phyloP scores from a whole-genome alignment of 805 yeast species.

The Kodamaea fukazawae region DNA sequence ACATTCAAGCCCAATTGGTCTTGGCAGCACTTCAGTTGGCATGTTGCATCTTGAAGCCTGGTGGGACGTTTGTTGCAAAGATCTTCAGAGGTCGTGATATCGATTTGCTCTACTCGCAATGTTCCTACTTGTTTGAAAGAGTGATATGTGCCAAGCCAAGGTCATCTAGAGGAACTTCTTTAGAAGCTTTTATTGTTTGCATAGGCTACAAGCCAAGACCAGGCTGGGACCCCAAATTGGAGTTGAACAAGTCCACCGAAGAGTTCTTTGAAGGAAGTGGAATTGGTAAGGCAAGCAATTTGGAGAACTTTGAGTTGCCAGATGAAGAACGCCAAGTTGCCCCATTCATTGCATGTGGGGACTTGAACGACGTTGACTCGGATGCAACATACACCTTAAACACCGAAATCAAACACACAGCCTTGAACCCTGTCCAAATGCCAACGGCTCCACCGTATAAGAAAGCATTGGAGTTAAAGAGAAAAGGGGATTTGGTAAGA shows the following conservation, averaged over 20 bases:
- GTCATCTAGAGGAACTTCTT: conserved; percentile 89
- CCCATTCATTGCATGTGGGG: conserved; percentile 95
- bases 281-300: conserved; percentile 53
- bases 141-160: conserved; percentile 97
- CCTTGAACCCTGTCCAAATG: conserved; percentile 87
- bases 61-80: conserved; percentile 94
- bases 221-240: conserved; percentile 76
- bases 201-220: conserved; percentile 78
- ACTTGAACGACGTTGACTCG: conserved; percentile 80
- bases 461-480: conserved; percentile 81
- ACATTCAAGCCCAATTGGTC: conserved; percentile 91
- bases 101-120: conserved; percentile 88
- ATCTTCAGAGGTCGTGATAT: conserved; percentile 95
- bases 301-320: conserved; percentile 48
- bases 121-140: conserved; percentile 77
- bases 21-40: conserved; percentile 89
- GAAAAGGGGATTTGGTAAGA: conserved; percentile 51
- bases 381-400: conserved; percentile 87
- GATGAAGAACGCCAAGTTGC: conserved; percentile 74
- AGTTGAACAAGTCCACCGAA: conserved; percentile 62
- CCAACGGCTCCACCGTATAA: conserved; percentile 98
- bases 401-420: conserved; percentile 32
- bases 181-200: conserved; percentile 93
- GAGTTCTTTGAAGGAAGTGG: conserved; percentile 70
- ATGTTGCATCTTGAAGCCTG: conserved; percentile 81